A percentile compares a stretch with the other conserved stretches of the same genome.
phyloP scores from a whole-genome alignment of 192 early-diverging fungal genomes.

The Dispira simplex region DNA sequence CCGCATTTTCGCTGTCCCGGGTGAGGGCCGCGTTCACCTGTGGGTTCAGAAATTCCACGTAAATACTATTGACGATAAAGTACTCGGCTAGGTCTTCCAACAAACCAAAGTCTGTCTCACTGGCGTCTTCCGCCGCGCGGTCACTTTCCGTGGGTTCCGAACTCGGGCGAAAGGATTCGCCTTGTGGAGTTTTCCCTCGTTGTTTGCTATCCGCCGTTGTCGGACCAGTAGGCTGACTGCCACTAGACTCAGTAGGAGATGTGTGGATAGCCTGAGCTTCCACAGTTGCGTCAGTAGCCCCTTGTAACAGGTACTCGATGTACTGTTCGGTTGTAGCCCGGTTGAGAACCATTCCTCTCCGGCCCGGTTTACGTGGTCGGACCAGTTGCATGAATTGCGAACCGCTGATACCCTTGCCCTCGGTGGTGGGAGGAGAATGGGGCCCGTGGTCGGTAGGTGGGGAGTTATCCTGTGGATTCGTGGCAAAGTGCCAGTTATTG shows the following conservation, averaged over 20 bases:
- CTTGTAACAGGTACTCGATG: slow-evolving; percentile 1
- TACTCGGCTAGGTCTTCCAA: slow-evolving; percentile 29
- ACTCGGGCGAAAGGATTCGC: not conserved
- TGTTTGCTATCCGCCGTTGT: not conserved
- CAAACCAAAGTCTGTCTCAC: slow-evolving; percentile 10
- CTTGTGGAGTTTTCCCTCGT: no score
- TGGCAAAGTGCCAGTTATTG: not conserved
- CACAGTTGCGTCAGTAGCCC: not conserved
- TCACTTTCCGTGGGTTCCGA: not conserved
- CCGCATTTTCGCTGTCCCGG: slow-evolving; percentile 5
- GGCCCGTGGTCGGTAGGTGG: not conserved
- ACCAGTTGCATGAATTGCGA: slow-evolving; percentile 4
- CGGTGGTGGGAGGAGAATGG: not conserved
- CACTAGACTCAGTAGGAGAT: not conserved
- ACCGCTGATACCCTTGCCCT: not conserved
- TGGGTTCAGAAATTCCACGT: slow-evolving; percentile 34
- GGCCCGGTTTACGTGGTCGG: not conserved
- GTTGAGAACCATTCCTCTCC: slow-evolving; percentile 2
- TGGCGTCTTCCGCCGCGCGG: not conserved
- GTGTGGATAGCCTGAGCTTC: not conserved
- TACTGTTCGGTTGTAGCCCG: slow-evolving; percentile 9
- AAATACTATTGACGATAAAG: slow-evolving; percentile 22
- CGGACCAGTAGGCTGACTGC: not conserved
- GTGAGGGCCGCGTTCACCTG: slow-evolving; percentile 29
- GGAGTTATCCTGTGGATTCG: not conserved